Evolutionary conservation across 2,329 filamentous ascomycete genomes (phyloP), one percentile per base, ranked within the genome.

Genomic region (Fusarium multiceps): DNA sequence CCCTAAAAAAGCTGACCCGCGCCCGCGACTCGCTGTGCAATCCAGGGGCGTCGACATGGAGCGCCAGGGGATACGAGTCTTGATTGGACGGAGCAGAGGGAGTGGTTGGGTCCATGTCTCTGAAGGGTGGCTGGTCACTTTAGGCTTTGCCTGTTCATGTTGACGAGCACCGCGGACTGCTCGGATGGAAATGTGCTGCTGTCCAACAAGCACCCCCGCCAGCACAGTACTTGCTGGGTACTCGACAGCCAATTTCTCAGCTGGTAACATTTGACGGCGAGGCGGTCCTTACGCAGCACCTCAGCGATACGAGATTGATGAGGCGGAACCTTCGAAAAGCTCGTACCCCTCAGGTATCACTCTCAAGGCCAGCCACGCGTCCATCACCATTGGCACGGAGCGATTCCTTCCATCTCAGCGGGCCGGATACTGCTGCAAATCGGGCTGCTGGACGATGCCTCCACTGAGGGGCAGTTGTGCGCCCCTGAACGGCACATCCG

Each of bases 401-500:
- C 50, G 54, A 56, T 46, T 60, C 62, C 55, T 47, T 57, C 62
- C 55, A 43, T 57, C 23, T 64, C 45, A 42, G 61, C 50, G 59
- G 66, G 27, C 20, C 51, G 56, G 46, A 49, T 20, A 23, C 21
- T 63, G 58, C 48, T 65, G 51, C 59, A 61, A 68, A 65, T 66
- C 69, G 61, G 63, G 55, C 54, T 66, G 58, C 62, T 65, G 41
- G 37, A 43, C 21, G 43, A 56, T 56, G 59, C 45, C 45, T 65
- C 60, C 68, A 64, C 66, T 63, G 41, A 51, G 50, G 47, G 55
- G 53, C 62, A 66, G 63, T 56, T 48, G 18, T 37, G 55, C 66
- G 58, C 73, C 73, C 73, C 73, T 75, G 73, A 75, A 65, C 73
- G 72, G 73, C 70, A 61, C 73, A 59, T 75, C 73, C 73, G 73